These are phyloP conservation scores for Debaryomyces castellii DNA, from an alignment of 805 yeast species.

Conservation along the genomic window DNA sequence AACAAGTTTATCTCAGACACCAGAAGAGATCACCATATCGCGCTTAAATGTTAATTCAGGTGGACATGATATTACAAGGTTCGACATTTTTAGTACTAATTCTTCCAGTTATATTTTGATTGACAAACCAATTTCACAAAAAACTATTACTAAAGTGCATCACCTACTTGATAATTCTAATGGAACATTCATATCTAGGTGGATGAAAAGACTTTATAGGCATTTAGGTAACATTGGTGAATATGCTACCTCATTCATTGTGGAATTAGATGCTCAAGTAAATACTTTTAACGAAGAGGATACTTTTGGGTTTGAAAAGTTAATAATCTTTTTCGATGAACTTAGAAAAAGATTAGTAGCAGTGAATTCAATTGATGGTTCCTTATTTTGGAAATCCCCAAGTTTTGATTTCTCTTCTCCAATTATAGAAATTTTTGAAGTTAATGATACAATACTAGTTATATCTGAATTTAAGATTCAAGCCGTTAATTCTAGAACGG, in stretches of 20 bases:
- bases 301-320: conserved; percentile 32
- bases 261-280: not conserved
- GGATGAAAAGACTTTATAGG: conserved; percentile 27
- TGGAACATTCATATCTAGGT: conserved; percentile 20
- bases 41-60: not conserved
- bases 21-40: not conserved
- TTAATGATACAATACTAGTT: conserved; percentile 11
- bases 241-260: conserved; percentile 13
- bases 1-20: not conserved
- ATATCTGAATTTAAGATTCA: conserved; percentile 11
- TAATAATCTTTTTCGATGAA: conserved; percentile 27
- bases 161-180: conserved; percentile 26
- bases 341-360: conserved; percentile 34
- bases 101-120: conserved; percentile 19
- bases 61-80: not conserved
- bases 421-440: conserved; percentile 11
- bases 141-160: conserved; percentile 27
- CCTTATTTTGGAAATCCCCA: conserved; percentile 35
- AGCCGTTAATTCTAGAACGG: conserved; percentile 14
- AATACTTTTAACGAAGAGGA: conserved; percentile 13
- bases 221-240: conserved; percentile 37
- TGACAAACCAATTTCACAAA: conserved; percentile 30
- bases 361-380: conserved; percentile 40
- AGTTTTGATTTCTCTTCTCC: conserved; percentile 6
- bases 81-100: not conserved